These are phyloP conservation scores for Raffaelea ambrosiae DNA, from an alignment of 2,329 filamentous ascomycete species.

Conservation along the genomic window DNA sequence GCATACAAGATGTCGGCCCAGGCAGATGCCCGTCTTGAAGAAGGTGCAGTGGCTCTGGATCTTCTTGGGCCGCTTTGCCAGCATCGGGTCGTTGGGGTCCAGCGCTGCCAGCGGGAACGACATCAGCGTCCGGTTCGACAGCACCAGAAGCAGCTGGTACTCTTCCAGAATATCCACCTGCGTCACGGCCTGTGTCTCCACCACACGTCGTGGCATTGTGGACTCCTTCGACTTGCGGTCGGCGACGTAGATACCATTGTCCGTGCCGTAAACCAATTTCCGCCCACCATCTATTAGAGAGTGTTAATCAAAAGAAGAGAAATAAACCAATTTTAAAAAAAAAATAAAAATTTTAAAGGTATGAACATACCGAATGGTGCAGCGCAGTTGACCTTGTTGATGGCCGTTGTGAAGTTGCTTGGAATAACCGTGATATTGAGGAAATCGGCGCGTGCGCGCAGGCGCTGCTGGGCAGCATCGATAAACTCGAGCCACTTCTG, in stretches of 20 bases:
- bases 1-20: conserved; percentile 89
- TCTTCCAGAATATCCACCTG: conserved; percentile 96
- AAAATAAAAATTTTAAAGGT: neutral
- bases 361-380: conserved; percentile 69
- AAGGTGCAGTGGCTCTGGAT: conserved; percentile 97
- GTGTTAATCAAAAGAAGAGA: neutral
- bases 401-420: conserved; percentile 48
- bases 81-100: conserved; percentile 71
- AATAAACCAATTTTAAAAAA: neutral
- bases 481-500: conserved; percentile 98
- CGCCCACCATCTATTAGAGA: conserved; percentile 72
- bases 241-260: conserved; percentile 85
- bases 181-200: conserved; percentile 81
- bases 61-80: conserved; percentile 84
- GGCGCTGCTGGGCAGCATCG: conserved; percentile 76
- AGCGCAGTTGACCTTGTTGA: conserved; percentile 88
- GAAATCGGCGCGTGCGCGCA: conserved; percentile 83
- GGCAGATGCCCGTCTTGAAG: conserved; percentile 94
- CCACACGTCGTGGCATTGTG: conserved; percentile 67
- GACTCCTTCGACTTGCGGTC: conserved; percentile 84
- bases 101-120: conserved; percentile 84
- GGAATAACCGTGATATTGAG: conserved; percentile 65
- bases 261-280: conserved; percentile 90
- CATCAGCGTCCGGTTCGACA: conserved; percentile 86
- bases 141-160: conserved; percentile 81